Conservation (phyloP, 2,329 filamentous ascomycete species). For the Fusarium transvaalense region DNA sequence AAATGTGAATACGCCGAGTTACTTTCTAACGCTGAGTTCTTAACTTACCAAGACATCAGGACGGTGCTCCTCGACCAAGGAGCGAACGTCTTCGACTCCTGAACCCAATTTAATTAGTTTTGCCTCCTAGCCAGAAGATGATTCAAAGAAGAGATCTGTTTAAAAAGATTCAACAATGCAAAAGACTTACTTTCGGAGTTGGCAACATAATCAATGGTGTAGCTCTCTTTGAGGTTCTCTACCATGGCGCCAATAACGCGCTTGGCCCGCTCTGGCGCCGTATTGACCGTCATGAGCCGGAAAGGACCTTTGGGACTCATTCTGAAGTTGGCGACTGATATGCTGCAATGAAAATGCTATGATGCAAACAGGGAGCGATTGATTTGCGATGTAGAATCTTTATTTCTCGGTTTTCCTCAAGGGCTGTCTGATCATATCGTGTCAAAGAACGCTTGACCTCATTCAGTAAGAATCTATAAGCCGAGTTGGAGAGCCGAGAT, state of each 20-base stretch:
- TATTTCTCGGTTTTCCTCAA: neutral
- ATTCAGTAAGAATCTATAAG: neutral
- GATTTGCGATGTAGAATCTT: neutral
- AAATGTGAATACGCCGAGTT: neutral
- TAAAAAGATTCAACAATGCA: neutral
- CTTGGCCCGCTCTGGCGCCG: constrained; percentile 73
- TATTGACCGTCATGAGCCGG: constrained; percentile 76
- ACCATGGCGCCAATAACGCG: constrained; percentile 70
- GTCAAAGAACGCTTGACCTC: neutral
- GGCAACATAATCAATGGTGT: constrained; percentile 71
- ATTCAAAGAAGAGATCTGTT: neutral
- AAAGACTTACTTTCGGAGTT: constrained; percentile 61
- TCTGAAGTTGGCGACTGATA: neutral
- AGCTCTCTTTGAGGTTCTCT: constrained; percentile 71
- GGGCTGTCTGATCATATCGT: neutral
- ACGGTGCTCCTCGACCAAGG: neutral
- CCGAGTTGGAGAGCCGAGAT: neutral
- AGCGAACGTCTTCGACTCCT: neutral
- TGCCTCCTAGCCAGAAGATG: neutral
- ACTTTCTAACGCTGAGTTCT: neutral
- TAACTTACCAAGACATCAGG: constrained; percentile 6
- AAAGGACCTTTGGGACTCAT: constrained; percentile 65
- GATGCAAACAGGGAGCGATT: neutral
- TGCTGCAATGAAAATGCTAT: neutral
- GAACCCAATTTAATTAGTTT: neutral